Evolutionary conservation across 208 protist genomes (phyloP).

Genomic region (Angomonas deanei): DNA sequence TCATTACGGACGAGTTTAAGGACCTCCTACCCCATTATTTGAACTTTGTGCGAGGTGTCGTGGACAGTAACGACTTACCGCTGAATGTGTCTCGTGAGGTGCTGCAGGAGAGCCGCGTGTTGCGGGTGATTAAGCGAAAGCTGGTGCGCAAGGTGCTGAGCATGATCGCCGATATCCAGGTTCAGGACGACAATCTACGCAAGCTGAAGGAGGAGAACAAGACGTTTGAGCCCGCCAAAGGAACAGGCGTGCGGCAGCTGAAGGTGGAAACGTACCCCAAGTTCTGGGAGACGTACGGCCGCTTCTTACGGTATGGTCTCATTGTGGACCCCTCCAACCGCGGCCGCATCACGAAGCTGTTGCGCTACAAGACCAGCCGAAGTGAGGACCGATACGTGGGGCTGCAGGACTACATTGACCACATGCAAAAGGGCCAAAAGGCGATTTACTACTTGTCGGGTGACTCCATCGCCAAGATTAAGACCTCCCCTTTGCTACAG

Average conservation of each 20-base stretch:
- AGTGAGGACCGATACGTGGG: constrained; percentile 67
- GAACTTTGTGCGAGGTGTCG: constrained; percentile 92
- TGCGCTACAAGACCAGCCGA: constrained; percentile 92
- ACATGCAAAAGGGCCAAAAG: constrained; percentile 94
- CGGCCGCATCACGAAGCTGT: constrained; percentile 94
- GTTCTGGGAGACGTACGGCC: constrained; percentile 95
- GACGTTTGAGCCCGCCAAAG: no score
- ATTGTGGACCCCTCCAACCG: constrained; percentile 97
- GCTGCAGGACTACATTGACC: constrained; percentile 89
- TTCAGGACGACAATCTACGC: constrained; percentile 22
- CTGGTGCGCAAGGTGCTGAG: constrained; percentile 88
- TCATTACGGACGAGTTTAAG: constrained; percentile 96
- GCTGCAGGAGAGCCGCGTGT: constrained; percentile 94
- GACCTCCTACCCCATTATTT: constrained; percentile 93
- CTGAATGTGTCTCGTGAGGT: constrained; percentile 98
- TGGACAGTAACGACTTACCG: constrained; percentile 98
- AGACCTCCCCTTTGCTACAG: constrained; percentile 80
- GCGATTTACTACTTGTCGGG: constrained; percentile 93
- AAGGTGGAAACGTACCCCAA: constrained; percentile 79
- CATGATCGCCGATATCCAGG: constrained; percentile 87
- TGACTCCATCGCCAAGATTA: constrained; percentile 67
- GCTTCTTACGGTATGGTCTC: constrained; percentile 97
- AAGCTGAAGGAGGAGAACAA: neutral
- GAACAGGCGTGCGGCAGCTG: constrained; percentile 30
- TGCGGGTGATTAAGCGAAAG: constrained; percentile 95